A percentile compares a stretch with the other conserved stretches of the same genome.
phyloP scores from a whole-genome alignment of 805 yeast species.

The Candida boleticola region DNA sequence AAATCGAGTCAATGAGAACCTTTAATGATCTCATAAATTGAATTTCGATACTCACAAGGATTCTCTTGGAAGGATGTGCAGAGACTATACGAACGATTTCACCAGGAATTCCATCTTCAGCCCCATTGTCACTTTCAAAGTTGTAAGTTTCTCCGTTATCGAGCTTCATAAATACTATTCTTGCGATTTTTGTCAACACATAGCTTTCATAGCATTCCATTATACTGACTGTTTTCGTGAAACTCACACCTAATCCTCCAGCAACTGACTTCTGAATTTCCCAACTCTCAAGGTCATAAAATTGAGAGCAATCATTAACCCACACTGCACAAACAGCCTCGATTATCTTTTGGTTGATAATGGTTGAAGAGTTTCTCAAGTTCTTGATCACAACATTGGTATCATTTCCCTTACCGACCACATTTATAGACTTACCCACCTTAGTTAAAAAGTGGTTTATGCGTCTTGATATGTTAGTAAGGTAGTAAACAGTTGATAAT shows the following conservation, averaged over 20 bases:
- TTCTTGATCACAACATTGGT: constrained; percentile 36
- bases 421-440: constrained; percentile 30
- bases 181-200: constrained; percentile 28
- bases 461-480: constrained; percentile 25
- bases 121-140: constrained; percentile 5
- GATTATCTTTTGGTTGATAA: constrained; percentile 36
- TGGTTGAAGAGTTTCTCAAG: constrained; percentile 29
- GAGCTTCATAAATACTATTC: constrained; percentile 20
- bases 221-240: constrained; percentile 34
- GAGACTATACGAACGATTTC: constrained; percentile 32
- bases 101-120: constrained; percentile 24
- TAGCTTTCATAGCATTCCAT: constrained; percentile 36
- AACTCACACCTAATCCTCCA: constrained; percentile 15
- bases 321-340: constrained; percentile 44
- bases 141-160: constrained; percentile 3
- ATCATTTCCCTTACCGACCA: constrained; percentile 33
- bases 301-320: constrained; percentile 46
- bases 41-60: constrained; percentile 40
- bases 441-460: constrained; percentile 27
- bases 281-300: constrained; percentile 44
- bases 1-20: constrained; percentile 38
- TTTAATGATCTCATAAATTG: constrained; percentile 45
- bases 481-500: constrained; percentile 36
- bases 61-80: constrained; percentile 38
- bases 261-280: constrained; percentile 18